Evolutionary conservation across 2,329 filamentous ascomycete species (phyloP).

Genomic region (Trichoderma guizhouense): DNA sequence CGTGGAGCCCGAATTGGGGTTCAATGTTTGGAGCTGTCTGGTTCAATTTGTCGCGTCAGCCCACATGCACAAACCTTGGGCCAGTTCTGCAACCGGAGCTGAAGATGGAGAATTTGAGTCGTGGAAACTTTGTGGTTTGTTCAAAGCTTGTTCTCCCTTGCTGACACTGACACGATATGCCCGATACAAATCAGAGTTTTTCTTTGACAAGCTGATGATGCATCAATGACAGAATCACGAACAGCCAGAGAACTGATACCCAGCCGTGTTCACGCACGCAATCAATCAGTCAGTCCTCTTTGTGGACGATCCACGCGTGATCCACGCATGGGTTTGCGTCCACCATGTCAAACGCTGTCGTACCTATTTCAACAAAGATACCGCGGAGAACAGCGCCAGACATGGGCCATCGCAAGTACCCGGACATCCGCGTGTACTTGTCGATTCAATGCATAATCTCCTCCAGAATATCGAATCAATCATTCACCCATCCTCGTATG

Average conservation of each 20-base stretch:
- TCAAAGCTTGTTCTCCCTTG: neutral
- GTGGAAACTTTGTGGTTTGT: neutral
- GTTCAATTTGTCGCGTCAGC: slow-evolving; percentile 10
- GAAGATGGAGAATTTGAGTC: neutral
- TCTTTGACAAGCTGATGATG: neutral
- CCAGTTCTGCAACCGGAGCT: neutral
- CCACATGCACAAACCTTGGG: neutral
- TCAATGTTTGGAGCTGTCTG: too few relatives aligned
- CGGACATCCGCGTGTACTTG: neutral
- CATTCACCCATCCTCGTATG: neutral
- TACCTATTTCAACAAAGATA: neutral
- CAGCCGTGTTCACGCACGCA: neutral
- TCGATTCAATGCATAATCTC: neutral
- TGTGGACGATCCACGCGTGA: neutral
- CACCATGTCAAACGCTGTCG: neutral
- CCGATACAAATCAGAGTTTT: neutral
- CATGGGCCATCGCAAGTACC: neutral
- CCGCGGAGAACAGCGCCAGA: neutral
- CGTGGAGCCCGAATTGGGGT: neutral
- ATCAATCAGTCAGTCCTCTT: neutral
- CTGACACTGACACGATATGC: neutral
- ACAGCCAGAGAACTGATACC: neutral
- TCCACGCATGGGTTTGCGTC: slow-evolving; percentile 1
- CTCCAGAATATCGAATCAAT: neutral
- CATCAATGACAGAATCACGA: neutral